Evolutionary conservation across 1,284 basidiomycete genomes (phyloP).

Genomic region (Garcileccinum viscosum): DNA sequence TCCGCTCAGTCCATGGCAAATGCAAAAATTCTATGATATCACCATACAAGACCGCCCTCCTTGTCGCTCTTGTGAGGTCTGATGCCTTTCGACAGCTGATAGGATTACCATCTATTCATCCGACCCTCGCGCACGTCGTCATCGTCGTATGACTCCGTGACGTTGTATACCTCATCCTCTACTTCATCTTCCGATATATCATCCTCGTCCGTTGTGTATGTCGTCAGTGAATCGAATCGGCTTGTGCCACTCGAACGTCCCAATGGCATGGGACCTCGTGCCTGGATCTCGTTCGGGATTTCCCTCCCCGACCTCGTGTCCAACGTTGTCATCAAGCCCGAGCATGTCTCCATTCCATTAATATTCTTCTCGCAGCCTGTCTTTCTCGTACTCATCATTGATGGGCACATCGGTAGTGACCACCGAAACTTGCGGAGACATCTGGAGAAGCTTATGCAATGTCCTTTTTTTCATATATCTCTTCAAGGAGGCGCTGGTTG

Average conservation of each 20-base stretch:
- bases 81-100: constrained; percentile 41
- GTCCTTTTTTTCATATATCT: constrained; percentile 69
- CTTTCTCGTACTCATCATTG: constrained; percentile 17
- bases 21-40: background rate
- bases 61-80: constrained; percentile 34
- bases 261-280: constrained; percentile 16
- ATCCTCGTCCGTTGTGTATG: constrained; percentile 39
- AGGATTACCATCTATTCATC: constrained; percentile 31
- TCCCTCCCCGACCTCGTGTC: constrained; percentile 7
- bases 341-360: constrained; percentile 48
- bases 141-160: constrained; percentile 21
- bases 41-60: constrained; percentile 35
- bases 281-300: constrained; percentile 36
- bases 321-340: constrained; percentile 25
- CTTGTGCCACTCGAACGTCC: constrained; percentile 8
- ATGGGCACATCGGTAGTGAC: constrained; percentile 30
- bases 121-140: constrained; percentile 19
- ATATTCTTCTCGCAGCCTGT: constrained; percentile 44
- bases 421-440: constrained; percentile 44
- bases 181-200: constrained; percentile 30
- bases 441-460: constrained; percentile 67
- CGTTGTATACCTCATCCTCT: constrained; percentile 27
- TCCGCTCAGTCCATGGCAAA: background rate
- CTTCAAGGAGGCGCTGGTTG: constrained; percentile 70
- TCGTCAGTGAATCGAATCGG: constrained; percentile 17